These are phyloP conservation scores for Ananas comosus DNA, from an alignment of 176 grass and related monocot species.

Conservation along the genomic window DNA sequence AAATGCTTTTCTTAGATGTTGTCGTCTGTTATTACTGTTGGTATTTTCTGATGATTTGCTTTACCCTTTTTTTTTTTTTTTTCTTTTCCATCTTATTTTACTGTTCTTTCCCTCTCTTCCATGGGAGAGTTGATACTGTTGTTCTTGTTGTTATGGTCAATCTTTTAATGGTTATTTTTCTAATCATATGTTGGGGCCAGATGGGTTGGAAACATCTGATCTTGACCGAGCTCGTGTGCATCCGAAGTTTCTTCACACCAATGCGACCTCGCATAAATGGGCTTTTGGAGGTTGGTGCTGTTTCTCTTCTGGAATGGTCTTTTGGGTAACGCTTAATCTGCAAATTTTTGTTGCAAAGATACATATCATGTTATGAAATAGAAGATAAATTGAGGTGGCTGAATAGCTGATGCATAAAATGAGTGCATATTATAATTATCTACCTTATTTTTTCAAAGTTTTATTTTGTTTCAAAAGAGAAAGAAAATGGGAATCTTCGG, in stretches of 20 bases:
- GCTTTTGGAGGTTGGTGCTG: constrained; percentile 67
- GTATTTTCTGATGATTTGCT: too few relatives aligned
- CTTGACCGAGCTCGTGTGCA: constrained; percentile 82
- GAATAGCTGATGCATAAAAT: too few relatives aligned
- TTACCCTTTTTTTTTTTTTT: too few relatives aligned
- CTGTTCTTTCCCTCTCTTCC: background rate
- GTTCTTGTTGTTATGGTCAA: background rate
- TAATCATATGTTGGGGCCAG: constrained; percentile 19
- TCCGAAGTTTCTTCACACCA: constrained; percentile 93
- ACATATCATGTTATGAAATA: too few relatives aligned
- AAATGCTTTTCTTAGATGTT: too few relatives aligned
- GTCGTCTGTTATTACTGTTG: too few relatives aligned
- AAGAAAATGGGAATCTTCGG: too few relatives aligned
- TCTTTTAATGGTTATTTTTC: background rate
- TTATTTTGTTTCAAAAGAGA: too few relatives aligned
- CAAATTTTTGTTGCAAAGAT: background rate
- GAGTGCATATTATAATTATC: too few relatives aligned
- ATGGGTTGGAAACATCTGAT: constrained; percentile 40
- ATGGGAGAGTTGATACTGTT: background rate
- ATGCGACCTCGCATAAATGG: constrained; percentile 91
- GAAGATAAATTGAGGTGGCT: too few relatives aligned
- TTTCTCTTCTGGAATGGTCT: constrained; percentile 2
- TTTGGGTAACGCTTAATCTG: background rate
- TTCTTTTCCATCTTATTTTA: background rate
- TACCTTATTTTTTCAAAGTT: too few relatives aligned